These are phyloP conservation scores for Camellia granthamiana DNA, from an alignment of 148 eudicot genomes.

Conservation along the genomic window DNA sequence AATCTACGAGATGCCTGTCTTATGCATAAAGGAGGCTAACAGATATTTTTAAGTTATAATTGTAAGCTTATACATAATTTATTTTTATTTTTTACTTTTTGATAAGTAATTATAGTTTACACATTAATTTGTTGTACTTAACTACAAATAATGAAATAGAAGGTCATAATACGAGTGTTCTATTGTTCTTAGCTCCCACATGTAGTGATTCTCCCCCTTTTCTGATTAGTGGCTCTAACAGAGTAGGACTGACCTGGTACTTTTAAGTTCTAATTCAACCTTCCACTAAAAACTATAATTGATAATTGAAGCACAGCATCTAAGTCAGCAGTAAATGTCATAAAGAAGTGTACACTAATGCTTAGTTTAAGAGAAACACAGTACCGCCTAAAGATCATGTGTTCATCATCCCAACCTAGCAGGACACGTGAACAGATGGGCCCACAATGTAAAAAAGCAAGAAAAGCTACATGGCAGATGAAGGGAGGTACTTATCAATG, in stretches of 20 bases:
- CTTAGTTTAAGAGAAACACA: neutral
- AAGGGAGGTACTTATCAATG: neutral
- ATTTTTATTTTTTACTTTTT: no score
- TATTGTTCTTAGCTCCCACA: neutral
- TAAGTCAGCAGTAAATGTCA: neutral
- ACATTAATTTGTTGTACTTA: neutral
- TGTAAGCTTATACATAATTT: no score
- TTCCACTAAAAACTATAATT: neutral
- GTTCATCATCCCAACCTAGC: neutral
- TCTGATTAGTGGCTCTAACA: neutral
- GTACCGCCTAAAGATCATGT: neutral
- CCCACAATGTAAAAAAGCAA: neutral
- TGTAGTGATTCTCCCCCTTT: slow-evolving; percentile 1
- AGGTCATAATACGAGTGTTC: neutral
- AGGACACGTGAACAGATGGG: neutral
- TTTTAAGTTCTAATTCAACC: slow-evolving; percentile 3
- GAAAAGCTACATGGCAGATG: neutral
- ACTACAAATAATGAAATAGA: neutral
- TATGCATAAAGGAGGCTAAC: neutral
- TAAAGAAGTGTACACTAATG: neutral
- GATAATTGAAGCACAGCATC: neutral
- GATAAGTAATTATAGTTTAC: neutral
- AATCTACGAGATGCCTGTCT: neutral
- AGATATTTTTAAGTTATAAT: neutral
- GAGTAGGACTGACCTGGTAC: neutral